These are phyloP conservation scores for Berberis thunbergii DNA, from an alignment of 164 flowering plant genomes.

Conservation along the genomic window DNA sequence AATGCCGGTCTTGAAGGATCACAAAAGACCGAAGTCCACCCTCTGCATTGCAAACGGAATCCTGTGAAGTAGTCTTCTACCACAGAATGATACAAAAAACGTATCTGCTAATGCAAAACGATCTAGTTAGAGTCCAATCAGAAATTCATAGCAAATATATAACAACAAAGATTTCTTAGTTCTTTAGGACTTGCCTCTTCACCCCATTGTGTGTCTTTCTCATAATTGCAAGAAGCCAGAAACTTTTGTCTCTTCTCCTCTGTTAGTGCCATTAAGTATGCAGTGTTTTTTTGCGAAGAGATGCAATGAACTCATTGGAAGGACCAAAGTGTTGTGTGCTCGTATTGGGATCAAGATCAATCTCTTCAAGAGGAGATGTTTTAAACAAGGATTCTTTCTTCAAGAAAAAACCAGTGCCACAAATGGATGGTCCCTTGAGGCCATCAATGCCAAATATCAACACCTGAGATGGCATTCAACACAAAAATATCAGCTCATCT, in stretches of 20 bases:
- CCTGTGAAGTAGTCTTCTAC: slow-evolving; percentile 10
- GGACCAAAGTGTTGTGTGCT: slow-evolving; percentile 5
- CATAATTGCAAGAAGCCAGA: slow-evolving; percentile 37
- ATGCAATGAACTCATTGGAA: slow-evolving; percentile 20
- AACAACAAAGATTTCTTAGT: neutral
- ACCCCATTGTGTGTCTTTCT: slow-evolving; percentile 41
- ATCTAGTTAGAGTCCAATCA: neutral
- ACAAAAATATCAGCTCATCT: neutral
- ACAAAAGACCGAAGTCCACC: slow-evolving; percentile 9
- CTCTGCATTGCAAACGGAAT: slow-evolving; percentile 12
- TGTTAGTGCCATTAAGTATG: neutral
- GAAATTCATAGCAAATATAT: neutral
- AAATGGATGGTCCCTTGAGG: slow-evolving; percentile 32
- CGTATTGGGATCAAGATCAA: slow-evolving; percentile 1
- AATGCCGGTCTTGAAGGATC: slow-evolving; percentile 10
- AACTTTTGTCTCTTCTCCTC: slow-evolving; percentile 15
- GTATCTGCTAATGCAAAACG: slow-evolving; percentile 3
- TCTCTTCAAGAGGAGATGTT: neutral
- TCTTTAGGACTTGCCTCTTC: slow-evolving; percentile 20
- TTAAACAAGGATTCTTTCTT: neutral
- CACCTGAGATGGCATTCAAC: slow-evolving; percentile 6
- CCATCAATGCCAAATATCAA: slow-evolving; percentile 55
- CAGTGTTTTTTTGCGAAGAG: slow-evolving; percentile 9
- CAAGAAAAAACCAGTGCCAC: slow-evolving; percentile 57
- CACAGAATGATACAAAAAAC: slow-evolving; percentile 9